These are phyloP conservation scores for Populus hybrid DNA, from an alignment of 441 rosid species.

Conservation along the genomic window DNA sequence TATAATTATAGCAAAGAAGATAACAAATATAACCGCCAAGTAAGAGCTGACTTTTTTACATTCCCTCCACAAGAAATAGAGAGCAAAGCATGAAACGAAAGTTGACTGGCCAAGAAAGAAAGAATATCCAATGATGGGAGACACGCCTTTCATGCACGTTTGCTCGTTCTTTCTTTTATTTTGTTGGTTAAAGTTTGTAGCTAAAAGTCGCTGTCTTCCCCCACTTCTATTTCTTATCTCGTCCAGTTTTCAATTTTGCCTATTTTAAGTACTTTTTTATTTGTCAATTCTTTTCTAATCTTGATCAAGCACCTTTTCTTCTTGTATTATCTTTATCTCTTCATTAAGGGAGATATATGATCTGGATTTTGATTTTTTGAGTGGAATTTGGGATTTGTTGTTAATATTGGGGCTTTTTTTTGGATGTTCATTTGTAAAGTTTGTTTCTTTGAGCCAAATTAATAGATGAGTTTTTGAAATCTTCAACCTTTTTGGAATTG, in stretches of 20 bases:
- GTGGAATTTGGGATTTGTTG: background rate
- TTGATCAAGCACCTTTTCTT: background rate
- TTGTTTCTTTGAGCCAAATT: background rate
- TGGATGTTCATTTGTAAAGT: background rate
- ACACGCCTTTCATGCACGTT: constrained; percentile 13
- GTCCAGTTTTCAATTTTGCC: constrained; percentile 4
- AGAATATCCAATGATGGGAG: constrained; percentile 20
- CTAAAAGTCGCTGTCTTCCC: constrained; percentile 14
- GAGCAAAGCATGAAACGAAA: background rate
- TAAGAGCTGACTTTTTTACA: background rate
- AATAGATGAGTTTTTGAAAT: background rate
- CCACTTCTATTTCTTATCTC: constrained; percentile 7
- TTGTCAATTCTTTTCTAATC: background rate
- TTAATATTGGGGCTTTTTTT: background rate
- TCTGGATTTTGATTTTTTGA: constrained; percentile 21
- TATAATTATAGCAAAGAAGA: background rate
- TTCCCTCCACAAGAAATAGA: background rate
- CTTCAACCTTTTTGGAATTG: background rate
- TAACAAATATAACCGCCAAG: background rate
- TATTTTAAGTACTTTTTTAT: background rate
- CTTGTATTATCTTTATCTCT: background rate
- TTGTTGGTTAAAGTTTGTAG: constrained; percentile 17
- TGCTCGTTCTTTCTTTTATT: background rate
- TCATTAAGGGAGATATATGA: background rate
- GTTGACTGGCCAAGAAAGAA: constrained; percentile 20